Percentiles rank a stretch among this genome's conserved stretches.
Evolutionary conservation across 2,329 filamentous ascomycete genomes (phyloP).

Genomic region (Phialophora verrucosa): DNA sequence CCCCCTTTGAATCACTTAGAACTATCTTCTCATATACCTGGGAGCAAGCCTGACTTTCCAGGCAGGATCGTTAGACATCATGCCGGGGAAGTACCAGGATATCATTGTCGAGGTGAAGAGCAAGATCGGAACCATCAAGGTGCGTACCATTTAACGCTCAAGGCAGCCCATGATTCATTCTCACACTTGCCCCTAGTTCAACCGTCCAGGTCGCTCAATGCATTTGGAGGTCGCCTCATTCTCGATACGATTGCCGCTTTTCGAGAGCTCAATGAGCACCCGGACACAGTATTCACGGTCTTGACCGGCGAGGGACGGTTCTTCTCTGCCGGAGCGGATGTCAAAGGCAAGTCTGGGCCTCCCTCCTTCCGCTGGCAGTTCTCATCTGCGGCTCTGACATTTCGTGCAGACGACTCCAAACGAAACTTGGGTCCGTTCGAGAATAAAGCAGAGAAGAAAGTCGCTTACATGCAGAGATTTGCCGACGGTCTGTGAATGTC

Average conservation of each 20-base stretch:
- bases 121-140: neutral
- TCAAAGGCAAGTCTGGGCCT: neutral
- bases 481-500: no score
- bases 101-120: neutral
- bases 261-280: neutral
- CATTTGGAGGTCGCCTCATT: neutral
- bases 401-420: no score
- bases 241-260: neutral
- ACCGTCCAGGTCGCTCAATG: neutral
- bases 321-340: neutral
- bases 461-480: no score
- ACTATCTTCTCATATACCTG: no score
- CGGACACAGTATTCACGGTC: neutral
- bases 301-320: neutral
- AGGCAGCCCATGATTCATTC: neutral
- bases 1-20: no score
- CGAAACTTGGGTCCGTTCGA: no score
- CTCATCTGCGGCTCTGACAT: neutral
- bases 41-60: no score
- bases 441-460: no score
- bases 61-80: no score
- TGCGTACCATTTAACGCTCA: neutral
- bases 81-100: neutral
- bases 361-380: no score
- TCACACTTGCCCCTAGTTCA: neutral